Evolutionary conservation across 1,139 yeast species (phyloP).

Genomic region (Zhuliangozyma parablackwelliae): DNA sequence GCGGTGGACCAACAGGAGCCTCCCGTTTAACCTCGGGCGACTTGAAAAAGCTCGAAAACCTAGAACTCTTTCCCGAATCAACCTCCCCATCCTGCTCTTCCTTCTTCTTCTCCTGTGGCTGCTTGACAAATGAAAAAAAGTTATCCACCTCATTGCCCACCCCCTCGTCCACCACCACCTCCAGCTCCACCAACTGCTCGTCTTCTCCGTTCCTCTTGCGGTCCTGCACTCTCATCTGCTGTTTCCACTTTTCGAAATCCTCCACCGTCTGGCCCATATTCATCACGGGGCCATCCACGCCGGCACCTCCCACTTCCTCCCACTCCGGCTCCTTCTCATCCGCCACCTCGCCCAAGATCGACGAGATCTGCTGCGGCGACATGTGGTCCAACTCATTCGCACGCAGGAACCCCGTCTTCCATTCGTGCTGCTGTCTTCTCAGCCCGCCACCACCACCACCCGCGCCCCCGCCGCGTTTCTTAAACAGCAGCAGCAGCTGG

Average conservation of each 20-base stretch:
- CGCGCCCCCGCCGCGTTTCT: constrained; percentile 5
- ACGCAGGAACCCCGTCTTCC: constrained; percentile 17
- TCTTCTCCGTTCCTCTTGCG: constrained; percentile 48
- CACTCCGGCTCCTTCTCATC: constrained; percentile 52
- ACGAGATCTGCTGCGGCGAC: constrained; percentile 27
- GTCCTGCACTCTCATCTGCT: constrained; percentile 55
- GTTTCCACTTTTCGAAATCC: constrained; percentile 71
- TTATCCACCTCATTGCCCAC: constrained; percentile 48
- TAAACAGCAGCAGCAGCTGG: constrained; percentile 6
- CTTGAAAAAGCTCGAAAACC: constrained; percentile 44
- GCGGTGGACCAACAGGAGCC: constrained; percentile 10
- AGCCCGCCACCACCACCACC: not conserved
- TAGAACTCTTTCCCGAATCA: constrained; percentile 31
- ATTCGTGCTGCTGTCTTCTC: constrained; percentile 25
- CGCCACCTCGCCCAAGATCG: constrained; percentile 29
- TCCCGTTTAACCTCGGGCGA: constrained; percentile 4
- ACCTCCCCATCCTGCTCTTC: constrained; percentile 2
- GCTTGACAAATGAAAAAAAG: constrained; percentile 45
- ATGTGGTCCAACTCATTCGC: constrained; percentile 24
- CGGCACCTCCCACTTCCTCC: constrained; percentile 23
- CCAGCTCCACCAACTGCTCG: constrained; percentile 15
- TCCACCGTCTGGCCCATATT: constrained; percentile 56
- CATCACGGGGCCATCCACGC: constrained; percentile 3
- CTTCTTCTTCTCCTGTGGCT: constrained; percentile 18
- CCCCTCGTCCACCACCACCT: constrained; percentile 7